Evolutionary conservation across 2,329 filamentous ascomycete genomes (phyloP).

Genomic region (Hypoxylon sp.): DNA sequence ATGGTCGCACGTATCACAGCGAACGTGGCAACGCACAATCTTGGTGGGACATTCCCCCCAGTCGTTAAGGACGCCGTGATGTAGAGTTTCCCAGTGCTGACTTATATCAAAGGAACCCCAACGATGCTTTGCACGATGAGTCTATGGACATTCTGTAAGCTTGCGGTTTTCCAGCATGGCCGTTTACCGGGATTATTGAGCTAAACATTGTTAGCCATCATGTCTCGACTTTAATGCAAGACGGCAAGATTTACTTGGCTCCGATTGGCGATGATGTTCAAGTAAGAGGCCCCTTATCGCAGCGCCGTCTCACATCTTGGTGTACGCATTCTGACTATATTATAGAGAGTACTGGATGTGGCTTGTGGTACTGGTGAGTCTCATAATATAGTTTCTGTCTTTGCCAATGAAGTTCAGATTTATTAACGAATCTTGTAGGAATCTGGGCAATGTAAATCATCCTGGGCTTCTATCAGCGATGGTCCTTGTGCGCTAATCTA

Average conservation of each 20-base stretch:
- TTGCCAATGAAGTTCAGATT: neutral
- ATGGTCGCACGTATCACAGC: slow-evolving; percentile 54
- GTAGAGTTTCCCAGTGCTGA: slow-evolving; percentile 20
- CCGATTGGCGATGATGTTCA: slow-evolving; percentile 46
- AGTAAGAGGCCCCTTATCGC: slow-evolving; percentile 34
- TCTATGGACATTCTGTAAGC: slow-evolving; percentile 53
- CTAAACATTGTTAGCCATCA: slow-evolving; percentile 48
- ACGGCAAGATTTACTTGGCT: slow-evolving; percentile 49
- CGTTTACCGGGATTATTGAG: neutral
- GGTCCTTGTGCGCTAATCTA: slow-evolving; percentile 9
- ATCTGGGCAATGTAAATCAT: slow-evolving; percentile 54
- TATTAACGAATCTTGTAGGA: slow-evolving; percentile 37
- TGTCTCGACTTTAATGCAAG: slow-evolving; percentile 48
- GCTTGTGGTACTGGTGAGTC: slow-evolving; percentile 52
- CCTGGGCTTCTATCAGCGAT: neutral
- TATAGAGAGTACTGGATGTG: slow-evolving; percentile 52
- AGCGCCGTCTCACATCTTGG: neutral
- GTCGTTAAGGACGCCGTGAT: slow-evolving; percentile 5
- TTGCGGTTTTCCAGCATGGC: neutral
- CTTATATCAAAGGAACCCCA: slow-evolving; percentile 49
- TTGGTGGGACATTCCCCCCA: slow-evolving; percentile 43
- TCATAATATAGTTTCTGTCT: neutral
- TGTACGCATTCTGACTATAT: slow-evolving; percentile 13
- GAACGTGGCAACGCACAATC: slow-evolving; percentile 52
- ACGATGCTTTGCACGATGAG: slow-evolving; percentile 53